phyloP scores from a whole-genome alignment of 805 yeast species.

The Saturnispora kantuleensis region DNA sequence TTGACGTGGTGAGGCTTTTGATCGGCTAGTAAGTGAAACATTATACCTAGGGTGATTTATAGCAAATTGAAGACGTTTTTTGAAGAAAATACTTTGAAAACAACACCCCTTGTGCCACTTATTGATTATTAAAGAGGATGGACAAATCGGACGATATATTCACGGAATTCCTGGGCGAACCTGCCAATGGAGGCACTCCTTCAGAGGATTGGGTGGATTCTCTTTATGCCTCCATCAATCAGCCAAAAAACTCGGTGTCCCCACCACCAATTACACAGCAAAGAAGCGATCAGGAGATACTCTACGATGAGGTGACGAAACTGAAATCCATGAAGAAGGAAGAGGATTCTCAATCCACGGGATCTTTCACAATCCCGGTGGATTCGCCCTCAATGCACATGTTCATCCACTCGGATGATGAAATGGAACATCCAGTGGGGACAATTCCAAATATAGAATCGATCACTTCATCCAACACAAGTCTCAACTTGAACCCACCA shows the following conservation, averaged over 20 bases:
- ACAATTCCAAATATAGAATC: background rate
- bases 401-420: conserved; percentile 7
- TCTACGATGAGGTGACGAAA: conserved; percentile 4
- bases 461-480: conserved; percentile 4
- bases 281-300: background rate
- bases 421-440: conserved; percentile 3
- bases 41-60: too few relatives aligned
- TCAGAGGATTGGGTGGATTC: conserved; percentile 9
- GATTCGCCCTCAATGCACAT: conserved; percentile 17
- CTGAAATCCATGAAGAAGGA: conserved; percentile 2
- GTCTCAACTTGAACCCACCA: conserved; percentile 8
- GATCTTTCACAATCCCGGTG: conserved; percentile 13
- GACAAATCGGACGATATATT: conserved; percentile 10
- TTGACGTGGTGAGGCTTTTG: too few relatives aligned
- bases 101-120: background rate
- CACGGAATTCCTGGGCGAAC: conserved; percentile 7
- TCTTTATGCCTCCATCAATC: conserved; percentile 4
- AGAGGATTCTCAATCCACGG: conserved; percentile 3
- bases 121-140: background rate
- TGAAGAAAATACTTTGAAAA: background rate
- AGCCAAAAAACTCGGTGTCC: background rate
- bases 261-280: background rate
- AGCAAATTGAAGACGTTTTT: background rate
- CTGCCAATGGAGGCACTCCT: background rate
- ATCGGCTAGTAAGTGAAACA: too few relatives aligned